A percentile compares a stretch with the other conserved stretches of the same genome.
These are phyloP conservation scores for Lichtheimia ramosa DNA, from an alignment of 371 early-diverging fungal species.

Conservation along the genomic window DNA sequence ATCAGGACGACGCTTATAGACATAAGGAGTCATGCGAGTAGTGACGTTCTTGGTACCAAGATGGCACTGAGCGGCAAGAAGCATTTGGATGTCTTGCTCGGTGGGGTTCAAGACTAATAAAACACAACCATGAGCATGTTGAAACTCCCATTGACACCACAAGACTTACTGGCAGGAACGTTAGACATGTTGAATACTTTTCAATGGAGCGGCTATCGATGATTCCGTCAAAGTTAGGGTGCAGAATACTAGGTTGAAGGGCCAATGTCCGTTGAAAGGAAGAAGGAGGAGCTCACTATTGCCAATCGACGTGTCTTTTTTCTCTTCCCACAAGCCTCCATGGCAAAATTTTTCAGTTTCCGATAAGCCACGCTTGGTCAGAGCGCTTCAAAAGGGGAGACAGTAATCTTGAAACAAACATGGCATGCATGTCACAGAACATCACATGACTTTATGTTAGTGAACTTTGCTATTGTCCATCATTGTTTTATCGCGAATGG, in stretches of 20 bases:
- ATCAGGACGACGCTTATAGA: slow-evolving; percentile 93
- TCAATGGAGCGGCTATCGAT: slow-evolving; percentile 20
- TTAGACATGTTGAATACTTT: slow-evolving; percentile 19
- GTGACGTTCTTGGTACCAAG: slow-evolving; percentile 91
- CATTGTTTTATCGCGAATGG: too few species aligned
- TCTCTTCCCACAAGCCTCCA: slow-evolving; percentile 1
- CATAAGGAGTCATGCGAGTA: slow-evolving; percentile 89
- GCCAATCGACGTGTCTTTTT: background rate
- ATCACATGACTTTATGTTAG: too few species aligned
- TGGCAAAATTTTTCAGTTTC: background rate
- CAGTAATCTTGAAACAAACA: too few species aligned
- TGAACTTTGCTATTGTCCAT: too few species aligned
- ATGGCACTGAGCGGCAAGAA: slow-evolving; percentile 93
- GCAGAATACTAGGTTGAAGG: slow-evolving; percentile 15
- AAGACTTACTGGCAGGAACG: slow-evolving; percentile 18
- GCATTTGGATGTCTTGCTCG: slow-evolving; percentile 88
- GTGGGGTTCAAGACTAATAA: slow-evolving; percentile 71
- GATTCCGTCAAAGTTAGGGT: slow-evolving; percentile 19
- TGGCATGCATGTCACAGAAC: too few species aligned
- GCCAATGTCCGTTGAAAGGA: slow-evolving; percentile 21
- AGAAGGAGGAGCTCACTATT: slow-evolving; percentile 4
- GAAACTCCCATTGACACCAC: background rate
- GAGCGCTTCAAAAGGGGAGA: too few species aligned
- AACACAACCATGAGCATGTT: too few species aligned
- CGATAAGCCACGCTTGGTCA: background rate